A percentile compares a stretch with the other conserved stretches of the same genome.
phyloP scores from a whole-genome alignment of 2,329 filamentous ascomycete species.

The Venturia aucupariae region DNA sequence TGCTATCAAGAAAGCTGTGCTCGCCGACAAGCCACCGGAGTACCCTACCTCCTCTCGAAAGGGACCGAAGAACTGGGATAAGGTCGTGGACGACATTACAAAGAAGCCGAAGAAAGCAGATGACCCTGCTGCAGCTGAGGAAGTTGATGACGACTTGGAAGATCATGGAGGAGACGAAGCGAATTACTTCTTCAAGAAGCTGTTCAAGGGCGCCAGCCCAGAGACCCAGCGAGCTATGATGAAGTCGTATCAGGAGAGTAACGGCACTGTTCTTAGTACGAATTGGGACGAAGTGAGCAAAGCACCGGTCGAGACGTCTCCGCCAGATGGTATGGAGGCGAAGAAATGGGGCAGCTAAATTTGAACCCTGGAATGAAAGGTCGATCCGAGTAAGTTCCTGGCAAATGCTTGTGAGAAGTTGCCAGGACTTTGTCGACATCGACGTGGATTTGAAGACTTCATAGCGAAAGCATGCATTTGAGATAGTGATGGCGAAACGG shows the following conservation, averaged over 20 bases:
- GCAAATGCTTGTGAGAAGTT: not conserved
- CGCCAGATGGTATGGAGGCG: conserved; percentile 68
- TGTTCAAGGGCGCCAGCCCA: conserved; percentile 67
- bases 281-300: conserved; percentile 77
- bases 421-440: not conserved
- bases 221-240: conserved; percentile 91
- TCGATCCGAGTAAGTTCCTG: not conserved
- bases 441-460: not conserved
- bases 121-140: conserved; percentile 17
- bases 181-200: conserved; percentile 79
- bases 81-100: conserved; percentile 46
- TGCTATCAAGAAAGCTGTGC: conserved; percentile 7
- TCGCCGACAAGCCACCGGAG: conserved; percentile 5
- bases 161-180: conserved; percentile 52
- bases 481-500: not conserved
- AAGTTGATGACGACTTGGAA: conserved; percentile 40
- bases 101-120: conserved; percentile 18
- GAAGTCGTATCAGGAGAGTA: conserved; percentile 93
- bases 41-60: conserved; percentile 82
- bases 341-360: conserved; percentile 53
- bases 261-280: conserved; percentile 84
- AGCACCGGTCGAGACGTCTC: conserved; percentile 60
- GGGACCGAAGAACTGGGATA: conserved; percentile 91
- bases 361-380: not conserved
- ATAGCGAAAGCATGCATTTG: not conserved